Percentiles rank a stretch among this genome's conserved stretches.
These are phyloP conservation scores for Rhizopogon roseolus DNA, from an alignment of 768 basidiomycete species.

Conservation along the genomic window DNA sequence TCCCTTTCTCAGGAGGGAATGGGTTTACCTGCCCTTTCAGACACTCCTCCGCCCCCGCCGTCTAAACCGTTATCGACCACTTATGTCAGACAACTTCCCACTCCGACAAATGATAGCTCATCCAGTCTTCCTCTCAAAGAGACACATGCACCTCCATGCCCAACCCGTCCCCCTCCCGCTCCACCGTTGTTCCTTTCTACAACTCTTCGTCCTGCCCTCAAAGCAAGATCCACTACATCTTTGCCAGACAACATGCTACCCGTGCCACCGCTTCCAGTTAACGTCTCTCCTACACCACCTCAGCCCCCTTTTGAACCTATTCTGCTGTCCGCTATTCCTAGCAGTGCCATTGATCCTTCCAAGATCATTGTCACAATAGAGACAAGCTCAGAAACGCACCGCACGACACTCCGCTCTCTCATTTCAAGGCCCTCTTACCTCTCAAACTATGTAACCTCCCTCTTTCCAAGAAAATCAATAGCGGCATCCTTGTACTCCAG, in stretches of 20 bases:
- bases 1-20: constrained; percentile 12
- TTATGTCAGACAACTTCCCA: constrained; percentile 1
- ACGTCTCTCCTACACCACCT: constrained; percentile 39
- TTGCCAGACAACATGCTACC: constrained; percentile 34
- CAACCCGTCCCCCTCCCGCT: constrained; percentile 27
- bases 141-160: constrained; percentile 27
- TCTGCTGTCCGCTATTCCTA: constrained; percentile 55
- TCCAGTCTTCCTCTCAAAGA: constrained; percentile 19
- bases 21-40: constrained; percentile 26
- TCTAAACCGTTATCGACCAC: background rate
- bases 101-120: constrained; percentile 28
- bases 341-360: constrained; percentile 44
- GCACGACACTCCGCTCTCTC: constrained; percentile 64
- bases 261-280: constrained; percentile 47
- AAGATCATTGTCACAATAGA: constrained; percentile 69
- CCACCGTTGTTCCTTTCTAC: constrained; percentile 15
- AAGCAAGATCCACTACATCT: constrained; percentile 14
- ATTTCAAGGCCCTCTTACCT: constrained; percentile 66
- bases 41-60: constrained; percentile 55
- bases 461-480: constrained; percentile 40
- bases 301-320: constrained; percentile 62
- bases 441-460: constrained; percentile 47
- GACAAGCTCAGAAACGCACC: constrained; percentile 62
- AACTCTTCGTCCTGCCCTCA: constrained; percentile 34
- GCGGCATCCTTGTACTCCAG: constrained; percentile 54